A percentile compares a stretch with the other conserved stretches of the same genome.
phyloP scores from a whole-genome alignment of 2,329 filamentous ascomycete genomes.

The Talaromyces sp. region DNA sequence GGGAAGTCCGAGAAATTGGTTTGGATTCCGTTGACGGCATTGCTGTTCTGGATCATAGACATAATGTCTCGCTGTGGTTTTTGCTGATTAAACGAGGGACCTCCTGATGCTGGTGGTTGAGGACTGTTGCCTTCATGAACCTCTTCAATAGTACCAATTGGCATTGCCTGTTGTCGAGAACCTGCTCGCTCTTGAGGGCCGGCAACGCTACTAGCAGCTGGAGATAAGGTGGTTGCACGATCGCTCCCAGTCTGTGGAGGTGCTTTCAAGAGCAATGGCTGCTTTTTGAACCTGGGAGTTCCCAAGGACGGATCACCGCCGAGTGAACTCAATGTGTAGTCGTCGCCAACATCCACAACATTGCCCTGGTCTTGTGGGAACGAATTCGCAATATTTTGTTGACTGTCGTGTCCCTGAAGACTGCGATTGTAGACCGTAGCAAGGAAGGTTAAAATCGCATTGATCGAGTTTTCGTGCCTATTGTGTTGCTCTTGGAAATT shows the following conservation, averaged over 20 bases:
- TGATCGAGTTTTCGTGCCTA: conserved; percentile 97
- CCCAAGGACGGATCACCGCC: conserved; percentile 28
- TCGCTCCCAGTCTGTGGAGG: conserved; percentile 29
- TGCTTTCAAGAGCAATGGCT: conserved; percentile 43
- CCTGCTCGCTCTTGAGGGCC: conserved; percentile 18
- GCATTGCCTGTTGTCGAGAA: conserved; percentile 24
- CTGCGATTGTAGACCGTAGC: conserved; percentile 95
- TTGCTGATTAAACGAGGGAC: conserved; percentile 17
- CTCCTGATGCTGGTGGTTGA: conserved; percentile 15
- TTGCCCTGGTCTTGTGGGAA: conserved; percentile 62
- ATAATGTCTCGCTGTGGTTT: conserved; percentile 41
- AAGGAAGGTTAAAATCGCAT: conserved; percentile 94
- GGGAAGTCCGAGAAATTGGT: conserved; percentile 39
- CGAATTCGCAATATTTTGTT: conserved; percentile 76
- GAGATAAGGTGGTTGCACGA: conserved; percentile 10
- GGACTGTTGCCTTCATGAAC: conserved; percentile 38
- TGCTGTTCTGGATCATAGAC: conserved; percentile 44
- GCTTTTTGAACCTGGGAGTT: conserved; percentile 39
- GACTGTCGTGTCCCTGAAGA: conserved; percentile 72
- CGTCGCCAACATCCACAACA: conserved; percentile 59
- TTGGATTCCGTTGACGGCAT: conserved; percentile 36
- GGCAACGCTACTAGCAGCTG: conserved; percentile 25
- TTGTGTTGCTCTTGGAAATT: conserved; percentile 89
- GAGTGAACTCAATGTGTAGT: conserved; percentile 32
- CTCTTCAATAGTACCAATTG: conserved; percentile 38